phyloP scores from a whole-genome alignment of 1,139 yeast genomes.

The Blastobotrys ciferrii region DNA sequence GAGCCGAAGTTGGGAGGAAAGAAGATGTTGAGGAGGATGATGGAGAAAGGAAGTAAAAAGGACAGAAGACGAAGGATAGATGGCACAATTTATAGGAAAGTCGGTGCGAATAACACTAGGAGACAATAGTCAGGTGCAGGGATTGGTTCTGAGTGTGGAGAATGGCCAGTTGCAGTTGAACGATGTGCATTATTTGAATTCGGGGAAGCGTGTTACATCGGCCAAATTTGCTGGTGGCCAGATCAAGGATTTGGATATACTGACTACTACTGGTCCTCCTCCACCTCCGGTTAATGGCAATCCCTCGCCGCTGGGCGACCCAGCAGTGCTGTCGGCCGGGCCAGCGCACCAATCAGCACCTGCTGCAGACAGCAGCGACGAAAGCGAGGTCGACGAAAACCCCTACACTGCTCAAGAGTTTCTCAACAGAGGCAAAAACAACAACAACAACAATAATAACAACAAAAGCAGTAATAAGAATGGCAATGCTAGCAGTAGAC shows the following conservation, averaged over 20 bases:
- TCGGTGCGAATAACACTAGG: conserved; percentile 31
- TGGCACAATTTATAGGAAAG: conserved; percentile 31
- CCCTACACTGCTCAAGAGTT: conserved; percentile 27
- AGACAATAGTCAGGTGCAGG: conserved; percentile 30
- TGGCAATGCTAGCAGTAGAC: conserved; percentile 7
- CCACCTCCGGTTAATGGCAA: too few species aligned
- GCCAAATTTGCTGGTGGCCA: conserved; percentile 25
- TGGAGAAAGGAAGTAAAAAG: too few species aligned
- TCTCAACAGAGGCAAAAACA: conserved; percentile 6
- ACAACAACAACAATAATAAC: conserved; percentile 9
- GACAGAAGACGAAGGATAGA: too few species aligned
- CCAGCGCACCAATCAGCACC: conserved; percentile 17
- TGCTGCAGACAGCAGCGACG: conserved; percentile 20
- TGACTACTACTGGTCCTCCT: conserved; percentile 18
- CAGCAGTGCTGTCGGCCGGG: conserved; percentile 31
- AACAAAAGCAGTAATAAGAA: too few species aligned
- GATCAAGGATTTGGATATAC: conserved; percentile 35
- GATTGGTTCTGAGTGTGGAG: conserved; percentile 34
- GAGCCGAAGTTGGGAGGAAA: too few species aligned
- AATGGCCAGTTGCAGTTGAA: conserved; percentile 32
- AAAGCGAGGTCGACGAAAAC: conserved; percentile 22
- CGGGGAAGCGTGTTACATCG: conserved; percentile 21
- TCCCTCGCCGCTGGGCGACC: conserved; percentile 26
- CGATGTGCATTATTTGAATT: conserved; percentile 28
- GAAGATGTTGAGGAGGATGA: too few species aligned